A percentile compares a stretch with the other conserved stretches of the same genome.
phyloP scores from a whole-genome alignment of 1,139 yeast species.

The Entelexis sorbosivorans region DNA sequence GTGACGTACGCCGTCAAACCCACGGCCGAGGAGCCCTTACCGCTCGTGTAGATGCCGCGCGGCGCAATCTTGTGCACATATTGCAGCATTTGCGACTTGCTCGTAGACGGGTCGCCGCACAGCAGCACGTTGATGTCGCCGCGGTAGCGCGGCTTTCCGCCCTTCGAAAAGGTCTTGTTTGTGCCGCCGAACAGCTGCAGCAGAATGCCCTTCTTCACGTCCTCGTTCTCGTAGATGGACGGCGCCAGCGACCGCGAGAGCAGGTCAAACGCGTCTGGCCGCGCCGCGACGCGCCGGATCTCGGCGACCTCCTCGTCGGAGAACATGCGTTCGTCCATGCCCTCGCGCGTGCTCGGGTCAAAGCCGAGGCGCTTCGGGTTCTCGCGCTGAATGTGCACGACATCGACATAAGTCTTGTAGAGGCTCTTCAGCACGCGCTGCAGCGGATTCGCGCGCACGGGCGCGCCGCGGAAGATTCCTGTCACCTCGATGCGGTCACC shows the following conservation, averaged over 20 bases:
- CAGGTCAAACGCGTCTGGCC: slow-evolving; percentile 79
- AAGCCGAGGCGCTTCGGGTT: slow-evolving; percentile 73
- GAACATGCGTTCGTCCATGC: slow-evolving; percentile 49
- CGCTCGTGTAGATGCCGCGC: slow-evolving; percentile 93
- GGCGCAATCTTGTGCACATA: slow-evolving; percentile 97
- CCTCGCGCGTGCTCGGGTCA: slow-evolving; percentile 45
- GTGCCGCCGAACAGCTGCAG: slow-evolving; percentile 93
- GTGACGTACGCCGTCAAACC: slow-evolving; percentile 97
- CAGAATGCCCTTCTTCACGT: slow-evolving; percentile 87
- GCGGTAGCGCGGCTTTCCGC: slow-evolving; percentile 74
- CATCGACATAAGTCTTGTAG: slow-evolving; percentile 88
- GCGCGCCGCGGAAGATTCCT: slow-evolving; percentile 86
- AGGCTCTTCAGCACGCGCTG: slow-evolving; percentile 74
- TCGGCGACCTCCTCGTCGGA: slow-evolving; percentile 56
- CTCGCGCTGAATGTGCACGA: slow-evolving; percentile 79
- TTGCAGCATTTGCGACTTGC: slow-evolving; percentile 85
- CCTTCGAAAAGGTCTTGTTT: slow-evolving; percentile 74
- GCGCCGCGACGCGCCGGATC: slow-evolving; percentile 49
- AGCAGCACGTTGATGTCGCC: slow-evolving; percentile 86
- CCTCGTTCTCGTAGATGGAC: slow-evolving; percentile 88
- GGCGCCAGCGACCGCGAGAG: slow-evolving; percentile 90
- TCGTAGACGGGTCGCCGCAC: slow-evolving; percentile 97
- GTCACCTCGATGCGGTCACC: slow-evolving; percentile 96
- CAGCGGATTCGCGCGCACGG: slow-evolving; percentile 77
- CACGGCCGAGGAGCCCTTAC: slow-evolving; percentile 97